A percentile compares a stretch with the other conserved stretches of the same genome.
Conservation (phyloP, 2,329 filamentous ascomycete genomes). For the Trichophyton mentagrophytes region DNA sequence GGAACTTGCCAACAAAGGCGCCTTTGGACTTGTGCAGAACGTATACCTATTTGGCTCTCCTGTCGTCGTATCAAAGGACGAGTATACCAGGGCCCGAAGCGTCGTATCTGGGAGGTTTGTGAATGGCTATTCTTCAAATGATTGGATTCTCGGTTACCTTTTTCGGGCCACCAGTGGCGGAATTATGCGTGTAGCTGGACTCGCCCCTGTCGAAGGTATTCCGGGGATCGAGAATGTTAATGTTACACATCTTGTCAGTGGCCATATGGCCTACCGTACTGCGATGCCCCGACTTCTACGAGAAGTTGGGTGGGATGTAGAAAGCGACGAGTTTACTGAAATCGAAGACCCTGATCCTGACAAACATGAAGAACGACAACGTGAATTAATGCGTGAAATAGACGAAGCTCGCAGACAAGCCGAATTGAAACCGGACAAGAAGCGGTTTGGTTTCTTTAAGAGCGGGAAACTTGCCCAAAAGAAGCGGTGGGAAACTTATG, state of each 20-base stretch:
- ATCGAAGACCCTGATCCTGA: slow-evolving; percentile 97
- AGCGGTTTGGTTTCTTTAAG: slow-evolving; percentile 65
- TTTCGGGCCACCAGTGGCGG: slow-evolving; percentile 91
- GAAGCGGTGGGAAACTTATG: slow-evolving; percentile 89
- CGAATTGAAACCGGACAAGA: slow-evolving; percentile 63
- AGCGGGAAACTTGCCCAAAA: slow-evolving; percentile 61
- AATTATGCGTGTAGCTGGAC: slow-evolving; percentile 74
- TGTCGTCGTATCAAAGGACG: slow-evolving; percentile 80
- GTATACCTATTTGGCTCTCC: slow-evolving; percentile 91
- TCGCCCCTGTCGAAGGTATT: slow-evolving; percentile 63
- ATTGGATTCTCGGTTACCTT: slow-evolving; percentile 94
- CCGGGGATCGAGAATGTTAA: slow-evolving; percentile 79
- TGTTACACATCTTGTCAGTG: slow-evolving; percentile 70
- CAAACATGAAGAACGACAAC: slow-evolving; percentile 72
- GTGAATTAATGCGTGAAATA: slow-evolving; percentile 91
- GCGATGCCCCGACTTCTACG: slow-evolving; percentile 81
- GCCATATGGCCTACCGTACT: slow-evolving; percentile 92
- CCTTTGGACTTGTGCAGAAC: slow-evolving; percentile 80
- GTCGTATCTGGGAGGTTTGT: slow-evolving; percentile 86
- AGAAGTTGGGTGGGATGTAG: slow-evolving; percentile 79
- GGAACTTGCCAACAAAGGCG: slow-evolving; percentile 73
- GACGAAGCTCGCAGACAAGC: slow-evolving; percentile 83
- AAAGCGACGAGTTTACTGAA: slow-evolving; percentile 87
- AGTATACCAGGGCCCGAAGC: slow-evolving; percentile 68
- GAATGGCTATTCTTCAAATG: slow-evolving; percentile 85